Percentiles rank a stretch among this genome's conserved stretches.
These are phyloP conservation scores for Fusarium burgessii DNA, from an alignment of 2,329 filamentous ascomycete species.

Conservation along the genomic window DNA sequence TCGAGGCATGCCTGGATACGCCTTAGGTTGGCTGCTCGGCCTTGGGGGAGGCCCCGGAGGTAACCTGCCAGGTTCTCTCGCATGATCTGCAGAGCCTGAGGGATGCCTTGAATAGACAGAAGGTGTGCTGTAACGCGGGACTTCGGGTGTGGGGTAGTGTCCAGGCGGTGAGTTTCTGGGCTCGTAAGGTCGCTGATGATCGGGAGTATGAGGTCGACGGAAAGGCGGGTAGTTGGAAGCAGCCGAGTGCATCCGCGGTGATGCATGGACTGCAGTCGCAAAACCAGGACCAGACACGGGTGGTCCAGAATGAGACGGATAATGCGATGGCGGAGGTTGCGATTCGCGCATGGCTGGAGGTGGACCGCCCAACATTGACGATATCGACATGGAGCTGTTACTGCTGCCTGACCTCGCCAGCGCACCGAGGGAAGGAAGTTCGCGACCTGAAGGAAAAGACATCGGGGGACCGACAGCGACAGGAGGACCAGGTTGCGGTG, in stretches of 20 bases:
- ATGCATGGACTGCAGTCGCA: conserved; percentile 64
- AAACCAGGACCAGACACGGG: conserved; percentile 60
- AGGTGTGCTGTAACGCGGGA: conserved; percentile 70
- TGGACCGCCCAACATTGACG: conserved; percentile 68
- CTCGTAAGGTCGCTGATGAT: conserved; percentile 69
- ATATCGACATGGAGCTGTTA: conserved; percentile 71
- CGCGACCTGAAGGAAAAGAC: conserved; percentile 62
- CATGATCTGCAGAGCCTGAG: conserved; percentile 61
- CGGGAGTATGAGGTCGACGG: conserved; percentile 79
- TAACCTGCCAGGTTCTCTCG: conserved; percentile 54
- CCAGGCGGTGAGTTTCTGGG: conserved; percentile 63
- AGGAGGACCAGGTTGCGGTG: conserved; percentile 57
- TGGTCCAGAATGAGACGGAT: conserved; percentile 56
- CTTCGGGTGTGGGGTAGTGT: conserved; percentile 68
- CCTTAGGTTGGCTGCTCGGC: conserved; percentile 65
- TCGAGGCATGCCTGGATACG: conserved; percentile 59
- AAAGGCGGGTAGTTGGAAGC: conserved; percentile 71
- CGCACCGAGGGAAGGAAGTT: conserved; percentile 64
- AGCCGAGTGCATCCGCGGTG: conserved; percentile 66
- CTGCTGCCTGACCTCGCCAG: conserved; percentile 60
- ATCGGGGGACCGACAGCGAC: conserved; percentile 58
- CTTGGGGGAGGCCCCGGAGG: conserved; percentile 59
- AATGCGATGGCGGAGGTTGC: conserved; percentile 56
- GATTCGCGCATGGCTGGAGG: conserved; percentile 58
- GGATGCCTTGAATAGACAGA: conserved; percentile 66